Percentiles rank a stretch among this genome's conserved stretches.
Evolutionary conservation across 2,329 filamentous ascomycete genomes (phyloP).

Genomic region (Sclerotinia spermophila): DNA sequence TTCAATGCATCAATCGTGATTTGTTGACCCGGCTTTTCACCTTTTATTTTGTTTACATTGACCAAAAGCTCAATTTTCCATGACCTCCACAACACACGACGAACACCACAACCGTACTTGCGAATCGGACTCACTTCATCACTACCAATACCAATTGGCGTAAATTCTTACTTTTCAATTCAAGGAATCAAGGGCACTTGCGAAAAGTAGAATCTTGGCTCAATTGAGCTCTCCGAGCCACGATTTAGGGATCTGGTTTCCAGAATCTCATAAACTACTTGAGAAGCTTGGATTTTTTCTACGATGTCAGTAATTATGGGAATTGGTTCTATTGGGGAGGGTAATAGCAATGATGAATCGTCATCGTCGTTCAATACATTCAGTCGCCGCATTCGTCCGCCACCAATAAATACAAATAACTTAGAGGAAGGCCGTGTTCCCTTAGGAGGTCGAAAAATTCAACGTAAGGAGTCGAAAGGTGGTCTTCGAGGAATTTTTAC

Average conservation of each 20-base stretch:
- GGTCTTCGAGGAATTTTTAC: constrained; percentile 35
- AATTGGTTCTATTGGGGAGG: background rate
- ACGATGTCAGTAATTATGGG: constrained; percentile 4
- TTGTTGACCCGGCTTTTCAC: background rate
- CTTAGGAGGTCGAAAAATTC: constrained; percentile 27
- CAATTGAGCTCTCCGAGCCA: constrained; percentile 3
- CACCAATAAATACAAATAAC: constrained; percentile 24
- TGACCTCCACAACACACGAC: background rate
- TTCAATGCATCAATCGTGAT: background rate
- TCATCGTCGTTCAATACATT: constrained; percentile 16
- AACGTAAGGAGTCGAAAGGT: constrained; percentile 31
- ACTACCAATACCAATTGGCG: background rate
- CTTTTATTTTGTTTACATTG: constrained; percentile 9
- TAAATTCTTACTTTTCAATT: background rate
- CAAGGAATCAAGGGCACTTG: background rate
- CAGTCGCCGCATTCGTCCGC: constrained; percentile 30
- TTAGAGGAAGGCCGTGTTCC: constrained; percentile 26
- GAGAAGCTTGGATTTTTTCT: background rate
- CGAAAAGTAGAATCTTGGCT: background rate
- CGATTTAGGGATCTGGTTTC: background rate
- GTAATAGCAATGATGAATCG: background rate
- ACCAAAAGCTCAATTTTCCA: background rate
- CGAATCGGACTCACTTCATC: background rate
- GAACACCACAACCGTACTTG: background rate
- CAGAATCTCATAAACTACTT: background rate